Percentiles rank a stretch among this genome's conserved stretches.
phyloP scores from a whole-genome alignment of 148 eudicot genomes.

The Chenopodium album region DNA sequence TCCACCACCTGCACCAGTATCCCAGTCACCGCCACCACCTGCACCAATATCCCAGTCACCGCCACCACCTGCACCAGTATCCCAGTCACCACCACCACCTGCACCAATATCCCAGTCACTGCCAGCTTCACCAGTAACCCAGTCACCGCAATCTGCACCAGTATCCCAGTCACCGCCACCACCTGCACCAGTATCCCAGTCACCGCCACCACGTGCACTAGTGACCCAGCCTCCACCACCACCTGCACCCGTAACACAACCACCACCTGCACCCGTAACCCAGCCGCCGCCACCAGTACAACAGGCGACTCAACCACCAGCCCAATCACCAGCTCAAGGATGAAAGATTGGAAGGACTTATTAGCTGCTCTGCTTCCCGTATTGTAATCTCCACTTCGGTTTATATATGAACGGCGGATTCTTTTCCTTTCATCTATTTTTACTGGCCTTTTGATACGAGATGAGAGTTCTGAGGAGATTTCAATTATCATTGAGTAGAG shows the following conservation, averaged over 20 bases:
- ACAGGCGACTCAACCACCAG: no score
- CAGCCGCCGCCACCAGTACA: no score
- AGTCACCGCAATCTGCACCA: constrained; percentile 13
- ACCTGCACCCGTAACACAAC: constrained; percentile 12
- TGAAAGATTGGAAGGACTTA: constrained; percentile 22
- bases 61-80: constrained; percentile 14
- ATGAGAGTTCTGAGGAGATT: not conserved
- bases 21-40: constrained; percentile 10
- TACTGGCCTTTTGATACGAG: not conserved
- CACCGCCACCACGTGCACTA: no score
- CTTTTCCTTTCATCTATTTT: constrained; percentile 22
- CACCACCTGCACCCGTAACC: no score
- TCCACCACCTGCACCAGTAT: constrained; percentile 24
- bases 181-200: no score
- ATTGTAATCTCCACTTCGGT: constrained; percentile 24
- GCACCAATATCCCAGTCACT: constrained; percentile 22
- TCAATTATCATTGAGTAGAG: not conserved
- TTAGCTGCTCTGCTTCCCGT: constrained; percentile 41
- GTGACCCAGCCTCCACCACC: no score
- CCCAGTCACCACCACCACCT: constrained; percentile 14
- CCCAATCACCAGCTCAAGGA: no score
- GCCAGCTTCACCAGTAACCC: constrained; percentile 15
- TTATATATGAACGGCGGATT: constrained; percentile 13
- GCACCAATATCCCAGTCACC: constrained; percentile 19
- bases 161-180: not conserved